A percentile compares a stretch with the other conserved stretches of the same genome.
Conservation (phyloP, 1,139 yeast genomes). For the Candida frijolesensis region DNA sequence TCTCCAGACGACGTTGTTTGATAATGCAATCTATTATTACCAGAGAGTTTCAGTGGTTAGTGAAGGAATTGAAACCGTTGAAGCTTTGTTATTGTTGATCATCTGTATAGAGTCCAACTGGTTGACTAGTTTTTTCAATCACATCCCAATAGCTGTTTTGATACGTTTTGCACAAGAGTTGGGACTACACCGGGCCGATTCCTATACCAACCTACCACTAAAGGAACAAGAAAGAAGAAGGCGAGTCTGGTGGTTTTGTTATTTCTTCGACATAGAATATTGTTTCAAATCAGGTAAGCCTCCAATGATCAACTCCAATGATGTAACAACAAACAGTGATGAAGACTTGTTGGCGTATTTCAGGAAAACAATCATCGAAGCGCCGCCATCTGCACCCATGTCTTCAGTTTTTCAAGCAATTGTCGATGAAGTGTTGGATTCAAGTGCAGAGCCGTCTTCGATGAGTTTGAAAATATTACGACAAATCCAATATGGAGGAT, state of each 20-base stretch:
- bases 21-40: constrained; percentile 50
- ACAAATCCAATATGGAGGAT: constrained; percentile 2
- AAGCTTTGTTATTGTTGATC: constrained; percentile 49
- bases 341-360: constrained; percentile 15
- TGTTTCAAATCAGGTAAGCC: constrained; percentile 63
- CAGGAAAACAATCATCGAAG: background rate
- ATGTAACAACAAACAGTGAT: constrained; percentile 38
- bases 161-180: constrained; percentile 63
- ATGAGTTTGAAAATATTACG: constrained; percentile 1
- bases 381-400: background rate
- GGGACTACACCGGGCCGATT: constrained; percentile 65
- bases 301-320: constrained; percentile 54
- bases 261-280: constrained; percentile 53
- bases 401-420: background rate
- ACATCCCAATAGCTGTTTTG: constrained; percentile 51
- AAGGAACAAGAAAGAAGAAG: constrained; percentile 43
- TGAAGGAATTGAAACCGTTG: constrained; percentile 54
- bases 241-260: constrained; percentile 59
- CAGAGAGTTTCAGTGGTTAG: constrained; percentile 48
- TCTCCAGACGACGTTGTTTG: constrained; percentile 29
- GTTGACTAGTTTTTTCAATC: constrained; percentile 44
- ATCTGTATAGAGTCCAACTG: constrained; percentile 47
- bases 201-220: constrained; percentile 36
- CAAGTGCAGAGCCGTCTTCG: background rate
- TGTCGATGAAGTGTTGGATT: background rate